Evolutionary conservation across 2,329 filamentous ascomycete genomes (phyloP).

Genomic region (Dryadomyces sulphureus): DNA sequence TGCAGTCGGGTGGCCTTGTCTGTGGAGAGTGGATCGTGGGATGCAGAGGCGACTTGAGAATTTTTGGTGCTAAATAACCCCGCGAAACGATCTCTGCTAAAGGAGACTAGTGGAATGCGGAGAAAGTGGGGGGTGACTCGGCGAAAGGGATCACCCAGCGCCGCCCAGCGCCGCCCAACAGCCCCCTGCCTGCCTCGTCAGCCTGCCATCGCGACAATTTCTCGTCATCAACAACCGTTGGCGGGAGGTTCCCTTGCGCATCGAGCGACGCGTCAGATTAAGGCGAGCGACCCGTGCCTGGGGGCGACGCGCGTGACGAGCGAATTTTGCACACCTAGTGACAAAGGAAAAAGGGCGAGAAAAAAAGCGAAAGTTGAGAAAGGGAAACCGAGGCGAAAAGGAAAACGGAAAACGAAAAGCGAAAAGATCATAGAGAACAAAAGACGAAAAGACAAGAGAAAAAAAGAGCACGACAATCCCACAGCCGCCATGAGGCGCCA

Average conservation of each 20-base stretch:
- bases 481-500: conserved; percentile 9
- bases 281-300: background rate
- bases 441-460: background rate
- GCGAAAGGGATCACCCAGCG: conserved; percentile 1
- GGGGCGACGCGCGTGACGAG: background rate
- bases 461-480: background rate
- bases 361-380: background rate
- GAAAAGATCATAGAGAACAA: background rate
- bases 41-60: background rate
- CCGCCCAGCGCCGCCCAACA: background rate
- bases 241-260: background rate
- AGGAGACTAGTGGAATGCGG: conserved; percentile 2
- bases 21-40: too few relatives aligned
- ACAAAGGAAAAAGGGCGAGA: background rate
- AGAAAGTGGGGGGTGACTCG: conserved; percentile 1
- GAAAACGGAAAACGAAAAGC: background rate
- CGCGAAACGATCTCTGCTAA: background rate
- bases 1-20: too few relatives aligned
- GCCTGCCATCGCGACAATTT: background rate
- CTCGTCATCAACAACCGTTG: background rate
- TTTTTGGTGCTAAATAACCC: background rate
- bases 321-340: too few relatives aligned
- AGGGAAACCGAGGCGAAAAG: background rate
- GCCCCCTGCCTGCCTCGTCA: background rate
- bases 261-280: background rate